Evolutionary conservation across 139 green algal genomes (phyloP), one percentile per base, ranked within the genome.

Genomic region (Picochlorum sp.): DNA sequence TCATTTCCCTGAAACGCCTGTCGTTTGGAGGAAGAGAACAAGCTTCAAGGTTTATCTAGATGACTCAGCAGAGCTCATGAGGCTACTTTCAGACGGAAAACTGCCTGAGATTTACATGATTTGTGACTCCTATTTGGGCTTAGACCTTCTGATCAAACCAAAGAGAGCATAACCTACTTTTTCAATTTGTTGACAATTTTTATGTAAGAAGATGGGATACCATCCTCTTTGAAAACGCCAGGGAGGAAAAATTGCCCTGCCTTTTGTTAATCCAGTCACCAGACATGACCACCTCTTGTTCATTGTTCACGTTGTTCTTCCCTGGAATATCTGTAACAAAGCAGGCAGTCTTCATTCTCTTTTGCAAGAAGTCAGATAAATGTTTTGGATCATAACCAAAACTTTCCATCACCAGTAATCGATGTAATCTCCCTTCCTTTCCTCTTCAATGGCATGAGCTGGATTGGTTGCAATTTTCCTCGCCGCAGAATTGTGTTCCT

Each of bases 121-220:
- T 41, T 90, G 79, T 7, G 91, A 96, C 62, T 90, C 69, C 23
- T 97, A 97, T 75, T 21, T 96, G 1, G 89, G 90, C 1, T 68
- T 96, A 21, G 90, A 96, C 51, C 82, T 79, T 1, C 1, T 30
- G 13, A 59, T 59, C 21, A 6, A 30, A 59, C 21, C 58, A 18
- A 65, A 30, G 13, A 23, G 44, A 18, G 15, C 7, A 58, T 54
- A 20, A 20, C 2, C n/a, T 54, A 54, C n/a, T 59, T 59, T 28
- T 59, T 34, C 13, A 59, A 32, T 15, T 59, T 34, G 14, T 59
- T 38, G 15, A 28, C 10, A 26, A 38, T n/a, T 0, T 38, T 18
- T 34, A 59, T 59, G 21, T 59, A 59, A 18, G 21, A 15, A 18
- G 20, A 59, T 7, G 20, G 13, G 14, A 59, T 34, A 0, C 58